Conservation (phyloP, 768 basidiomycete genomes). For the Mycena sanguinolenta region DNA sequence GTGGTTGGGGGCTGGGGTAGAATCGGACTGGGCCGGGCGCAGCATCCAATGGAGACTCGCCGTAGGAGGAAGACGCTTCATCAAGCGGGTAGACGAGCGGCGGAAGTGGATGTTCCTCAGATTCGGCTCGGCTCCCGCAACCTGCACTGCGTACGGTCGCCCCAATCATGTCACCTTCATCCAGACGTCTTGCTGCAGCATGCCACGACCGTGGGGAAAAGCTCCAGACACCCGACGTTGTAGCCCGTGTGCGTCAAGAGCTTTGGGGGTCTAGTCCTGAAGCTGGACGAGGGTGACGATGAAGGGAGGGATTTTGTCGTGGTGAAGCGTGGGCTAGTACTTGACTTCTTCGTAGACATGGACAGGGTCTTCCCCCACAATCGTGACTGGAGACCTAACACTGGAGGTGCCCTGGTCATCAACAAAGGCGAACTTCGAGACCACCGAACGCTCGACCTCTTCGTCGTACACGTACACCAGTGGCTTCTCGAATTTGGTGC, state of each 20-base stretch:
- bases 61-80: conserved; percentile 57
- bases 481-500: conserved; percentile 65
- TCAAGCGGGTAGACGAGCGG: conserved; percentile 65
- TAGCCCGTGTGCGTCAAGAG: conserved; percentile 72
- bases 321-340: conserved; percentile 46
- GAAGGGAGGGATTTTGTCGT: conserved; percentile 49
- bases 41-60: conserved; percentile 4
- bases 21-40: neutral
- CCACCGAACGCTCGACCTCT: conserved; percentile 48
- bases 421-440: conserved; percentile 54
- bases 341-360: conserved; percentile 64
- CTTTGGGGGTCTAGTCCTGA: conserved; percentile 51
- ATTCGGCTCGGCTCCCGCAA: conserved; percentile 52
- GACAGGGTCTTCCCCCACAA: conserved; percentile 48
- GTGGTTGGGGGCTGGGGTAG: too few species aligned
- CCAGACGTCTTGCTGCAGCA: conserved; percentile 64
- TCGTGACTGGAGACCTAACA: conserved; percentile 55
- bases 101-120: conserved; percentile 72
- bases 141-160: conserved; percentile 66
- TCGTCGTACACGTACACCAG: conserved; percentile 64
- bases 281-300: conserved; percentile 46
- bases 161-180: conserved; percentile 60
- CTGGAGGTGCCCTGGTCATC: conserved; percentile 58
- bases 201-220: conserved; percentile 61
- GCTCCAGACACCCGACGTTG: conserved; percentile 71